Percentiles rank a stretch among this genome's conserved stretches.
These are phyloP conservation scores for Trichoderma aggressivum DNA, from an alignment of 2,329 filamentous ascomycete genomes.

Conservation along the genomic window DNA sequence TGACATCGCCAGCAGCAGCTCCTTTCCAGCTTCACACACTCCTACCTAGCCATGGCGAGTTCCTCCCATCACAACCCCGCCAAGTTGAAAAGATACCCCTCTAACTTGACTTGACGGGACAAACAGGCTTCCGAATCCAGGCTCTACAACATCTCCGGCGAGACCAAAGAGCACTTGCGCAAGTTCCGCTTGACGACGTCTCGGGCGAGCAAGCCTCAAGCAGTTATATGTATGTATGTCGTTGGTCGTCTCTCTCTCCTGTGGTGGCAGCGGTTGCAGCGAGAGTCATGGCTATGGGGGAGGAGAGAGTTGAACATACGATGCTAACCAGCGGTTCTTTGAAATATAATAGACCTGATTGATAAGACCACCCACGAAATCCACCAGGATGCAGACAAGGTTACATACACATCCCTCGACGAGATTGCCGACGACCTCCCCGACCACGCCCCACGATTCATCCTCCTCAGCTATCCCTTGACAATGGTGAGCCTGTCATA, in stretches of 20 bases:
- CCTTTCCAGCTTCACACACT: neutral
- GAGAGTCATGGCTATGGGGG: neutral
- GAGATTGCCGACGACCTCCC: conserved; percentile 86
- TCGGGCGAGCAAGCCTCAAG: conserved; percentile 79
- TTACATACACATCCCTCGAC: conserved; percentile 74
- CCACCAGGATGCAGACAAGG: conserved; percentile 71
- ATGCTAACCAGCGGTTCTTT: neutral
- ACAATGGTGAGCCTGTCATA: conserved; percentile 62
- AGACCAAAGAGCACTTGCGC: conserved; percentile 83
- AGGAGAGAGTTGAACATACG: neutral
- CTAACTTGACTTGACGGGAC: neutral
- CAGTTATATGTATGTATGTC: conserved; percentile 80
- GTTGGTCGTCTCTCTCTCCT: conserved; percentile 4
- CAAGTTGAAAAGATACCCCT: neutral
- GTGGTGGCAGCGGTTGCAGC: neutral
- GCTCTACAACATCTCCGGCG: conserved; percentile 87
- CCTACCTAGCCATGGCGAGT: neutral
- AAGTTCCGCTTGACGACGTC: conserved; percentile 95
- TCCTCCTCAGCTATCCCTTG: conserved; percentile 86
- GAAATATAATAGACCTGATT: conserved; percentile 67
- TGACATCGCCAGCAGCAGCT: neutral
- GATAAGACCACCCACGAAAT: conserved; percentile 90
- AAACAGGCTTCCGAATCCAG: conserved; percentile 68
- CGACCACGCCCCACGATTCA: conserved; percentile 84
- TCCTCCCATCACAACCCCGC: neutral